Evolutionary conservation across 2,329 filamentous ascomycete genomes (phyloP), one percentile per base, ranked within the genome.

Genomic region (Ophiostoma sp.): DNA sequence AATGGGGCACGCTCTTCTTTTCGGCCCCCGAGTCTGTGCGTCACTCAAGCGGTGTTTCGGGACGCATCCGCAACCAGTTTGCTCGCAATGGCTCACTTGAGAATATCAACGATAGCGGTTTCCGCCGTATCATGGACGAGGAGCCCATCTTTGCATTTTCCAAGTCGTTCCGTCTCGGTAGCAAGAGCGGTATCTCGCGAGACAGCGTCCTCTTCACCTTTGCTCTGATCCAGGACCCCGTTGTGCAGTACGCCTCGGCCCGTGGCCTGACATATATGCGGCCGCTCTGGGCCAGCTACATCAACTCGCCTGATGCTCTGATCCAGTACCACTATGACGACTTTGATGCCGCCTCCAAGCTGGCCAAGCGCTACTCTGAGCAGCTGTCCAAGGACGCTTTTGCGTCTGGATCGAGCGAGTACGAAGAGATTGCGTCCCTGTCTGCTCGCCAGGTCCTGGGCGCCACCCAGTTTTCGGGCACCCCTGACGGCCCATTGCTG

Each of bases 1-100:
- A 96, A 85, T 96, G 93, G 93, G 93, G 93, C 4, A 90, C 88
- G 36, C 79, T 96, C 71, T 86, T 92, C 78, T 92, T 96, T 77
- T 90, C 90, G 31, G 92, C 84, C 1, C 91, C 92, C 31, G 81
- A 83, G 73, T 85, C 89, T 76, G 87, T 86, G 23, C 82, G 85
- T 35, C 89, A 94, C 76, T 88, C 94, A 79, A 87, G 86, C 73
- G 92, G 91, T 39, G 88, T 87, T 27, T 90, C 92, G 7, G 84
- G 82, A 2, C 72, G 83, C 10, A 80, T 95, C 31, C 86, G 92
- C 68, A 86, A 87, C 73, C 82, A 84, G 1, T 96, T 96, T 78
- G 87, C 92, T 0, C 83, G 84, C 71, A 88, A 84, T 15, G 89
- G 91, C 4, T 84, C 83, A 0, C 79, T 96, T 27, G 83, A 84